Evolutionary conservation across 768 basidiomycete species (phyloP), one percentile per base, ranked within the genome.

Genomic region (Pleurotus salmoneostramineus): DNA sequence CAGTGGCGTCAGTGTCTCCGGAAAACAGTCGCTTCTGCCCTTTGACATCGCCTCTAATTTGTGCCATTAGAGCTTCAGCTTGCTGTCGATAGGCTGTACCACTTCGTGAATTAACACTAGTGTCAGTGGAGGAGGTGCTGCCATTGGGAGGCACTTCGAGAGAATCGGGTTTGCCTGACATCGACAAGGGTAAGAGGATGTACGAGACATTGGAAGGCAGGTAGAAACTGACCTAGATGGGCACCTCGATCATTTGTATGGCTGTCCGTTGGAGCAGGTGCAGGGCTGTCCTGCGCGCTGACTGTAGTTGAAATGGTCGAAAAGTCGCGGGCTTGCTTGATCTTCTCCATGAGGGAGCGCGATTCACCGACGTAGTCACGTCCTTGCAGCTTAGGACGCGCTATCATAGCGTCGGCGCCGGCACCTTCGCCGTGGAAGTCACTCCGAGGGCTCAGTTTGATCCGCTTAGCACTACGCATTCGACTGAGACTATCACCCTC

Each of bases 281-380:
- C 71, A 54, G 69, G 63, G 37, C 67, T 55, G 57, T 74, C 58
- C 34, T 74, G 71, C n/a, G 66, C 62, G 31, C 83, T 84, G 17
- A 73, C 72, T 11, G 79, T 78, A 3, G 85, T 87, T 0, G 88
- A 88, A 40, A 90, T 80, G 3, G 88, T 89, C 0, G 91, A 91
- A 63, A 84, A 89, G 66, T 91, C 87, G 36, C 85, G 83, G 5
- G 89, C 85, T 65, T 83, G 81, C 64, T 87, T 87, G 67, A 92
- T 91, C 66, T 88, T 82, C 64, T 89, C 79, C 91, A 93, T 91
- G 48, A 92, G 79, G 35, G 81, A 84, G 61, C 73, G 83, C 33
- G 88, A 88, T 71, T 91, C 92, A 45, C 87, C 87, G 11, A 91
- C 82, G 67, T 92, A 92, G 61, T 91, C 89, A 59, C 80, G 83